phyloP scores from a whole-genome alignment of 1,284 basidiomycete species.

The Violaceomyces palustris region DNA sequence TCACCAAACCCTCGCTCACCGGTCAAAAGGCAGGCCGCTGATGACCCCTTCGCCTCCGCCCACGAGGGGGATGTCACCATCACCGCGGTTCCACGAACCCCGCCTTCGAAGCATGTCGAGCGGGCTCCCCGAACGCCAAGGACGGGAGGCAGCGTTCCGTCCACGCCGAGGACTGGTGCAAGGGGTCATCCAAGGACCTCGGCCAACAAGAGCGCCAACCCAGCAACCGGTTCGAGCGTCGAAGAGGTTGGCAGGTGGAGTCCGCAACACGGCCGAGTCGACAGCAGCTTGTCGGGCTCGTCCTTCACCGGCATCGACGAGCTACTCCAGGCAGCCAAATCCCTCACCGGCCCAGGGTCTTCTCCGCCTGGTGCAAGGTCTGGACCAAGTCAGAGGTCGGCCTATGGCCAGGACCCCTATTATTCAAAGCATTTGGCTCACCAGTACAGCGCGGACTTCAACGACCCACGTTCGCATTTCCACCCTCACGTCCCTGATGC shows the following conservation, averaged over 20 bases:
- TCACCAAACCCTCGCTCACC: slow-evolving; percentile 12
- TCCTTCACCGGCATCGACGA: slow-evolving; percentile 49
- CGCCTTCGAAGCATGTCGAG: slow-evolving; percentile 13
- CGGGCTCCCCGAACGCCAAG: slow-evolving; percentile 27
- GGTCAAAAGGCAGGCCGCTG: slow-evolving; percentile 31
- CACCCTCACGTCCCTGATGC: slow-evolving; percentile 5
- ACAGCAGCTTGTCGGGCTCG: slow-evolving; percentile 14
- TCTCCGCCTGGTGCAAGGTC: slow-evolving; percentile 17
- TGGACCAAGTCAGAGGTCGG: no score
- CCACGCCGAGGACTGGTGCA: slow-evolving; percentile 13
- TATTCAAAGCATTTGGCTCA: slow-evolving; percentile 10
- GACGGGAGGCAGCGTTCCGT: slow-evolving; percentile 13
- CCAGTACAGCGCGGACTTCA: not conserved
- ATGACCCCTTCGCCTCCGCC: slow-evolving; percentile 21
- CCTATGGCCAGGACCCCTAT: no score
- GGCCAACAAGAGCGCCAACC: no score
- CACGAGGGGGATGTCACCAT: slow-evolving; percentile 3
- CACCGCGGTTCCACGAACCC: slow-evolving; percentile 12
- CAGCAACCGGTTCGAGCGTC: no score
- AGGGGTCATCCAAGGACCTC: no score
- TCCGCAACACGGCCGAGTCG: not conserved
- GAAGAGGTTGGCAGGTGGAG: no score
- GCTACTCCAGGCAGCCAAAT: slow-evolving; percentile 49
- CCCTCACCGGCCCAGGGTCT: slow-evolving; percentile 33
- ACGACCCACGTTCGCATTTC: slow-evolving; percentile 6